Base-by-base conservation (phyloP, 2,329 filamentous ascomycete genomes). In the Microsporum canis region DNA sequence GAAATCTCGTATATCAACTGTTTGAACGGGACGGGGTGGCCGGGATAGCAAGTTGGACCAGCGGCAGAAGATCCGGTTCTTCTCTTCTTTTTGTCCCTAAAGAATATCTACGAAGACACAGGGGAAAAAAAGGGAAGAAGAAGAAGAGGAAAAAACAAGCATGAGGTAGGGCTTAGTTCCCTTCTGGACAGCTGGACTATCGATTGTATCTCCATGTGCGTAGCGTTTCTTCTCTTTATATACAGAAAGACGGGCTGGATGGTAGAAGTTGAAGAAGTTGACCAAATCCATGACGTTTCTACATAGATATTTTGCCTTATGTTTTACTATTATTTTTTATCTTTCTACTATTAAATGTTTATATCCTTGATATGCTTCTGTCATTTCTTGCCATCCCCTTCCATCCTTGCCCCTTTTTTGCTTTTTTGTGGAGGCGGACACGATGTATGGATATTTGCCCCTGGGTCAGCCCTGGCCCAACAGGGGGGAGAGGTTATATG, bases 371-470 rank as follows among this genome's bases (percentile, higher is more conserved):
- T 23, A 23, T 23, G 17, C 17, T 23, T 23, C 17, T 23, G 17
- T 23, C 17, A 23, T 23, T 23, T 23, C 17, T 23, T 23, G 17
- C 17, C 17, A 23, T 23, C 17, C 17, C 17, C 17, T 23, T 23
- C 17, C 17, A 23, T 51, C 23, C 23, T 29, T 31, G 10, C 45
- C 45, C 23, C 27, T 31, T 51, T 31, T 31, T 51, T 51, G 45
- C 45, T 51, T 51, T 23, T 51, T 51, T 51, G 45, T 51, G 45
- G 45, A 51, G 45, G 45, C 45, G 45, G 23, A 51, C 45, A 51
- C 27, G 45, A 29, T n/a, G 10, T 51, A 3, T 51, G 10, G 29
- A 31, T 51, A 23, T 14, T 1, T 43, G 39, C 39, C 23, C 45
- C 45, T 31, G 45, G 45, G 45, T 51, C 45, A 51, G 45, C 45